Evolutionary conservation across 2,329 filamentous ascomycete species (phyloP), one percentile per base, ranked within the genome.

Genomic region (Hypocreales sp.): DNA sequence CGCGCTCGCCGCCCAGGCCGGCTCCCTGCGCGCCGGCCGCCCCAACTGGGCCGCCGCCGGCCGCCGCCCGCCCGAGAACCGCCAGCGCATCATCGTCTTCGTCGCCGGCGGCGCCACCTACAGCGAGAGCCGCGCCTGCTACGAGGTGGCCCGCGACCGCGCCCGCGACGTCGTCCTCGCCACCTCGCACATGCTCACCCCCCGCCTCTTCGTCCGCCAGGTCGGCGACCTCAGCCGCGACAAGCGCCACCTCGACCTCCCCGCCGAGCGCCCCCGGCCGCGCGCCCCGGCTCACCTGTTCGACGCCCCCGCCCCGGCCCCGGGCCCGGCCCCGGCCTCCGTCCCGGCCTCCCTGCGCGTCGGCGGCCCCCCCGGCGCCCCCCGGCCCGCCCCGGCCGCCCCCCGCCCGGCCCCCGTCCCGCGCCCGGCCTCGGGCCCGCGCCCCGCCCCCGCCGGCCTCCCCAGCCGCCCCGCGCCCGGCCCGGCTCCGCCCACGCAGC

Each of bases 101-200:
- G 78, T 95, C 67, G 90, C 87, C 2, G 90, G 90, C 25, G 90
- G 90, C 24, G 90, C 90, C 13, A 95, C 90, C 0, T 93, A 87
- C 49, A 84, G 82, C 5, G 90, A 98, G 55, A 69, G 81, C 18
- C 73, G 90, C 16, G 68, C 75, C 9, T 98, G 90, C 55, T 95
- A 95, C 48, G 83, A 94, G 42, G 60, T 87, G 15, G 78, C 81
- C 3, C 67, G 74, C 28, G 60, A 72, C 26, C 72, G 72, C 25
- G 72, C 71, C 28, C 72, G 79, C 37, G 90, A 98, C 40, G 60
- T 95, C n/a, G 81, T 92, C 47, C 68, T 98, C 5, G 72, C 78
- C 12, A 90, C 82, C 0, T 86, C 79, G 15, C 90, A 98, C 47
- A 94, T 98, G 86, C 61, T 92, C 25, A 90, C 76, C 1, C 87